Conservation (phyloP, 2,329 filamentous ascomycete species). For the Lecanicillium sp. region DNA sequence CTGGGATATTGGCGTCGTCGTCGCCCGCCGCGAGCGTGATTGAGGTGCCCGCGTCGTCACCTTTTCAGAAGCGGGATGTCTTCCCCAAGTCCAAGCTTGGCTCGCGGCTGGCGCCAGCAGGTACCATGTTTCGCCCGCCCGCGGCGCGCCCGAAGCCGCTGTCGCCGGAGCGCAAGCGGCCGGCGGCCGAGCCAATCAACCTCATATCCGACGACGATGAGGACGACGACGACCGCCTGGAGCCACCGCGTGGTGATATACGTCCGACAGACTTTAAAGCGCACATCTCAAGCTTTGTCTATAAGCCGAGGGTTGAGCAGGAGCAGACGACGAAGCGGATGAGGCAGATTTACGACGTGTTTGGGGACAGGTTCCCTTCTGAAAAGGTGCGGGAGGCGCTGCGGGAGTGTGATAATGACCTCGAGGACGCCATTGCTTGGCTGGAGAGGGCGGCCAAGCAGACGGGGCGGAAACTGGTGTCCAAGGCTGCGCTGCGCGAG, state of each 20-base stretch:
- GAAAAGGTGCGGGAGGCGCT: conserved; percentile 26
- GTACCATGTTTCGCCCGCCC: conserved; percentile 59
- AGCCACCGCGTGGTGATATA: conserved; percentile 51
- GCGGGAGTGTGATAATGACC: conserved; percentile 21
- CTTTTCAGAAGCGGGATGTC: conserved; percentile 44
- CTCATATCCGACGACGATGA: conserved; percentile 48
- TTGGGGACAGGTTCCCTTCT: conserved; percentile 21
- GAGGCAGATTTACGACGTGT: conserved; percentile 28
- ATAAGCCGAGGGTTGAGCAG: conserved; percentile 39
- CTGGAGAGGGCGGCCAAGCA: conserved; percentile 18
- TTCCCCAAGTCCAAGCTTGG: conserved; percentile 25
- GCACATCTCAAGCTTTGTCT: conserved; percentile 31
- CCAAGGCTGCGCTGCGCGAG: conserved; percentile 19
- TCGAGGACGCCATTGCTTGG: conserved; percentile 26
- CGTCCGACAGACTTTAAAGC: conserved; percentile 50
- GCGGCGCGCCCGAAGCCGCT: conserved; percentile 17
- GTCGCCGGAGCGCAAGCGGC: conserved; percentile 22
- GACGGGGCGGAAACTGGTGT: conserved; percentile 20
- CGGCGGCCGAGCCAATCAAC: conserved; percentile 34
- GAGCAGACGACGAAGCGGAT: conserved; percentile 26
- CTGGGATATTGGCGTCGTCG: conserved; percentile 24
- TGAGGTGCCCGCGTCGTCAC: conserved; percentile 87
- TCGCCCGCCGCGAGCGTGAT: conserved; percentile 44
- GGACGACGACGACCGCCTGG: conserved; percentile 34
- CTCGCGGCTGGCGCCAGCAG: conserved; percentile 64